Base-by-base conservation (phyloP, 768 basidiomycete species). In the Collybiopsis confluens region DNA sequence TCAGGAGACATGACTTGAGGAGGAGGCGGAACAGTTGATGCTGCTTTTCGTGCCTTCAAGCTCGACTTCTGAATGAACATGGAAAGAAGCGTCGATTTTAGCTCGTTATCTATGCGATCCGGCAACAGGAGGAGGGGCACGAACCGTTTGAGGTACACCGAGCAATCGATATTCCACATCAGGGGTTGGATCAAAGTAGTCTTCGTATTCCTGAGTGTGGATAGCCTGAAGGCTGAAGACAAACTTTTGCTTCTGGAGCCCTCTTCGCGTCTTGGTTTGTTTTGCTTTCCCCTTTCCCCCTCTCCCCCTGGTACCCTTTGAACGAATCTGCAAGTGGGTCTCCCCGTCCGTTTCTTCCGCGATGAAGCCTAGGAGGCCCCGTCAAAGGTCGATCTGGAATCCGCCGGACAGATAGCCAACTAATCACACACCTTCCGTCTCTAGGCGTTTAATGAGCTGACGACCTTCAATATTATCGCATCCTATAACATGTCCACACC, bases 181-280 rank as follows among this genome's bases (percentile, higher is more conserved):
- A 7, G 71, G 72, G 54, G 79, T 74, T 33, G 85, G 82, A 54
- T 81, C 73, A 68, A 92, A 92, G 62, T 90, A 89, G 61, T 90
- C 79, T 33, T 68, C 61, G 64, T 89, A 91, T 51, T 68, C 73
- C 41, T 69, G 56, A 9, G 73, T 73, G 40, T 67, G 65, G 45
- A 75, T 70, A 35, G 76, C 74, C 9, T 73, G 65, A 36, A 64
- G 68, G 53, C 86, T 76, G 65, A 90, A 88, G 11, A 74, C 64
- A 57, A 83, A 90, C 63, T 71, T 74, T 20, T 76, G 62, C 60
- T 81, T 84, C 54, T 83, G 81, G 21, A 81, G 58, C 44, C 77
- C 79, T 58, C 78, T 83, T 26, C 74, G 73, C 11, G 62, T 61
- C 59, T 72, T 67, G 68, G 68, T 60, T 35, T 71, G 66, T 61